Base-by-base conservation (phyloP, 805 yeast species). In the Kluyveromyces starmeri region DNA sequence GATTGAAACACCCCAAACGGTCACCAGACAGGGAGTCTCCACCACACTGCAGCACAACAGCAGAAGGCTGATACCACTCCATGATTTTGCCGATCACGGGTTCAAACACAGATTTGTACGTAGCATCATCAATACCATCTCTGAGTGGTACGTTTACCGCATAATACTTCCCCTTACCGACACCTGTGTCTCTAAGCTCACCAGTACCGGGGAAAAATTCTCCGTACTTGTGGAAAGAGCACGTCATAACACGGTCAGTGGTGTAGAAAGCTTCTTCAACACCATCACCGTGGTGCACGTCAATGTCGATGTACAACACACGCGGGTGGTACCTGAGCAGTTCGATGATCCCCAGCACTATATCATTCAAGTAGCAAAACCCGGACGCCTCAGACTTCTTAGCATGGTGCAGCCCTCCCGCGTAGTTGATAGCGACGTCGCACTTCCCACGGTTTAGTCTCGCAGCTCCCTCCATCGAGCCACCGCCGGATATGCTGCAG, bases 11-110 rank as follows among this genome's bases (percentile, higher is more conserved):
- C 20, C 99, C 98, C 39, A 94, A 67, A 47, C 95, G 73, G 65
- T 92, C 99, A 27, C 96, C 95, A 26, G 94, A 85, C 34, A 92
- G 68, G 2, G 97, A 88, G 58, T 92, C 99, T 19, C 96, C 98
- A 31, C 99, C 99, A 65, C 96, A 86, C 61, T 92, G 99, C 44
- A 88, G 73, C n/a, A 92, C 96, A 41, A 92, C 81, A 0, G 95
- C 96, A 7, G 94, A 76, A 2, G 99, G 99, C 59, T 83, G 95
- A 61, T 82, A 92, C 82, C 84, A 78, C 45, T 78, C 84, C 66
- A 78, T 71, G 43, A 78, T 71, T 39, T 78, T 75, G 28, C 76
- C 70, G 43, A 94, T 82, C 27, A 86, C 71, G 3, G 96, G 97
- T 57, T 86, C 96, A 47, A 94, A 78, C 31, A 92, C 73, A 12